Evolutionary conservation across 768 basidiomycete genomes (phyloP).

Genomic region (Lentinula raphanica): DNA sequence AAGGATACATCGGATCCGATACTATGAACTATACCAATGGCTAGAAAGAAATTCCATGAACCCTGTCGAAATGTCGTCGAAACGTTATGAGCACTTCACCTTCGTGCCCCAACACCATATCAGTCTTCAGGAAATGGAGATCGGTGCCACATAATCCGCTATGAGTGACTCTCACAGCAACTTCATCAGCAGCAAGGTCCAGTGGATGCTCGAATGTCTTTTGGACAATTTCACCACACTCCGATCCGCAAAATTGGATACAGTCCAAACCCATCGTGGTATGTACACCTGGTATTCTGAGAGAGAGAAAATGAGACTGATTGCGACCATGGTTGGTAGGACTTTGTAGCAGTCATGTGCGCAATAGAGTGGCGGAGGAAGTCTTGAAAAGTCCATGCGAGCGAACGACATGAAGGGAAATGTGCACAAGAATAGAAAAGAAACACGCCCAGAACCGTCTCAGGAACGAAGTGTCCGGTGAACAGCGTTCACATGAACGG

Average conservation of each 20-base stretch:
- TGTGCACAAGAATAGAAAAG: neutral
- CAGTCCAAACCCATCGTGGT: neutral
- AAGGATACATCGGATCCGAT: slow-evolving; percentile 15
- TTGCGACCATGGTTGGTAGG: neutral
- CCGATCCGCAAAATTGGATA: slow-evolving; percentile 2
- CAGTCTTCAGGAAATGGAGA: slow-evolving; percentile 21
- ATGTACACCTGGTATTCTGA: neutral
- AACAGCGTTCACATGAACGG: too few relatives aligned
- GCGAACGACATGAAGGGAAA: neutral
- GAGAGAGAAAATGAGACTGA: neutral
- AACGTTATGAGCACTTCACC: slow-evolving; percentile 12
- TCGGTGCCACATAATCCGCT: slow-evolving; percentile 32
- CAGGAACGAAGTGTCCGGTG: too few relatives aligned
- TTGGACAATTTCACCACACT: neutral
- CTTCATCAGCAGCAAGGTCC: slow-evolving; percentile 2
- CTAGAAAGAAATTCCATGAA: too few relatives aligned
- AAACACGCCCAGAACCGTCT: neutral
- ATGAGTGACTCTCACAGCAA: slow-evolving; percentile 3
- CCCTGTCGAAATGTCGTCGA: too few relatives aligned
- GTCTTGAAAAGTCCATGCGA: too few relatives aligned
- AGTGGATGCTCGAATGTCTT: neutral
- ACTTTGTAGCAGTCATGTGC: neutral
- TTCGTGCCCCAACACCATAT: slow-evolving; percentile 33
- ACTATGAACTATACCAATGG: slow-evolving; percentile 23
- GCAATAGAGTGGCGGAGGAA: neutral